These are phyloP conservation scores for Arctostaphylos glauca DNA, from an alignment of 148 eudicot genomes.

Conservation along the genomic window DNA sequence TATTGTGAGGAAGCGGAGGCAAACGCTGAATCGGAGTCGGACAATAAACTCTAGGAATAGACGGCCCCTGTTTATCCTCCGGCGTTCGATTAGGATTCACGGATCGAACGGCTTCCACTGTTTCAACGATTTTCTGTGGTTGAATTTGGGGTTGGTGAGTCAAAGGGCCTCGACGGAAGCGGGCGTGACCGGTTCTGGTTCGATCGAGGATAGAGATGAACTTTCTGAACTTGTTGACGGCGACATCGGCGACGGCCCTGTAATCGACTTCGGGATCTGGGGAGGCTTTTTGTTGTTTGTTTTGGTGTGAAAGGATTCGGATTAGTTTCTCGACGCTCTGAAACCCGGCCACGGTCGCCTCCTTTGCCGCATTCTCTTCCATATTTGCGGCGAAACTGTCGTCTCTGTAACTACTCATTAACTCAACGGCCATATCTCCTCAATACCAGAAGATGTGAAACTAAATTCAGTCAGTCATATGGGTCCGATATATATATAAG, in stretches of 20 bases:
- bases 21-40: constrained; percentile 55
- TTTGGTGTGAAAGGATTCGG: constrained; percentile 49
- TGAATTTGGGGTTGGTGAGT: not conserved
- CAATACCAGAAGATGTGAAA: not conserved
- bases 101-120: constrained; percentile 1
- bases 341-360: constrained; percentile 74
- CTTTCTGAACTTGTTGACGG: constrained; percentile 74
- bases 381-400: constrained; percentile 26
- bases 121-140: constrained; percentile 3
- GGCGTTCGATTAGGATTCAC: not conserved
- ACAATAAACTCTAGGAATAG: not conserved
- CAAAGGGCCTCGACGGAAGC: constrained; percentile 79
- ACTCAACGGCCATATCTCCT: constrained; percentile 61
- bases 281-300: constrained; percentile 5
- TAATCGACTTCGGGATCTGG: constrained; percentile 38
- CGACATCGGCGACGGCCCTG: constrained; percentile 67
- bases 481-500: not conserved
- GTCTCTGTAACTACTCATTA: constrained; percentile 46
- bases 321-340: constrained; percentile 86
- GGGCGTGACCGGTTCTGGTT: constrained; percentile 83
- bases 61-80: constrained; percentile 16
- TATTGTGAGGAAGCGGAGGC: constrained; percentile 51
- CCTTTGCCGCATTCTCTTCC: constrained; percentile 68
- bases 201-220: constrained; percentile 77
- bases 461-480: not conserved